A percentile compares a stretch with the other conserved stretches of the same genome.
Conservation (phyloP, 1,284 basidiomycete genomes). For the Trichosporon inkin region DNA sequence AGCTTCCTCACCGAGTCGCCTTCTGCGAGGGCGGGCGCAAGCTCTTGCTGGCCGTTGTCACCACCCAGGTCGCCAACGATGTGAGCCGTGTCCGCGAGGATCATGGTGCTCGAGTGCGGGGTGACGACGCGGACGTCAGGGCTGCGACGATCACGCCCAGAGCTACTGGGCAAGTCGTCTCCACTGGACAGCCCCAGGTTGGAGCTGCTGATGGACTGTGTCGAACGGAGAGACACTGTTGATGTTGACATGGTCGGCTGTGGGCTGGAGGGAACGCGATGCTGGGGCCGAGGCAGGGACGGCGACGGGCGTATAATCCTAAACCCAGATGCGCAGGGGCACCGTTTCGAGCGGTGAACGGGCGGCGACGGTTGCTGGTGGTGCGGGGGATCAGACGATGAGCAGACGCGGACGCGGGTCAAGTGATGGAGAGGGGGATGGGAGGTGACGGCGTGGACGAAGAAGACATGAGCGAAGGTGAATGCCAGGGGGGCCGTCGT, state of each 20-base stretch:
- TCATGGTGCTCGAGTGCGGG: slow-evolving; percentile 1
- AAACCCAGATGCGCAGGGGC: slow-evolving; percentile 4
- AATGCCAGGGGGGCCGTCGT: no score
- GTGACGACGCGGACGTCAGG: slow-evolving; percentile 4
- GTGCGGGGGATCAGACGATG: neutral
- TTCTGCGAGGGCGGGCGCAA: slow-evolving; percentile 2
- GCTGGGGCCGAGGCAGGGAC: neutral
- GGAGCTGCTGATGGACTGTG: slow-evolving; percentile 5
- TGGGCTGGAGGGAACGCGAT: neutral
- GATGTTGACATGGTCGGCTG: slow-evolving; percentile 3
- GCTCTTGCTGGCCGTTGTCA: neutral
- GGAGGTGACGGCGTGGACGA: no score
- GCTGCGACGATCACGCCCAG: slow-evolving; percentile 4
- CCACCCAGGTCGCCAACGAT: neutral
- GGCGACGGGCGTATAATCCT: neutral
- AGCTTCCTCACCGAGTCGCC: slow-evolving; percentile 1
- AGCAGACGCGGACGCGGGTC: neutral
- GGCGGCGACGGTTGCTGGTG: neutral
- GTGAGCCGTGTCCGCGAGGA: neutral
- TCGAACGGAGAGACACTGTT: neutral
- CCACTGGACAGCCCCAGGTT: slow-evolving; percentile 13
- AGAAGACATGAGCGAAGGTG: no score
- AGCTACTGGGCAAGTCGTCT: slow-evolving; percentile 12
- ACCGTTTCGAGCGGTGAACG: neutral
- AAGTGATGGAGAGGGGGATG: neutral